Evolutionary conservation across 306 rosid species (phyloP).

Genomic region (Hylodesmum podocarpum): DNA sequence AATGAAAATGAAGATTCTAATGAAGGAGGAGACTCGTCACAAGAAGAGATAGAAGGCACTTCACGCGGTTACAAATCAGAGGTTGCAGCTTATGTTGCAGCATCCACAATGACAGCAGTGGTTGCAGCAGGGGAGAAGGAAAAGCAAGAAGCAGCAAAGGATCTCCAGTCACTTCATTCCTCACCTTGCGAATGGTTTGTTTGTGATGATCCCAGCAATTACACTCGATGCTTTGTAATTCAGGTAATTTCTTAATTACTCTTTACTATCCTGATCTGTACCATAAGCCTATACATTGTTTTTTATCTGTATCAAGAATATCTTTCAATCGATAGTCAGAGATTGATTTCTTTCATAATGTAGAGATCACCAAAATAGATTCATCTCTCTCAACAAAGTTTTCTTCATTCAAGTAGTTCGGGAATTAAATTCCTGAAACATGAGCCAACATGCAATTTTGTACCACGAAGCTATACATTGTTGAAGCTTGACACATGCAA

Average conservation of each 20-base stretch:
- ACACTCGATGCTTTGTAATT: conserved; percentile 81
- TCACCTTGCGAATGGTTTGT: conserved; percentile 97
- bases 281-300: background rate
- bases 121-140: conserved; percentile 87
- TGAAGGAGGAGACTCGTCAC: conserved; percentile 15
- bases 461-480: background rate
- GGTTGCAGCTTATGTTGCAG: conserved; percentile 82
- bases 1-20: conserved; percentile 25
- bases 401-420: no score
- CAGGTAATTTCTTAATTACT: conserved; percentile 55
- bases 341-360: no score
- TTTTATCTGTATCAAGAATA: no score
- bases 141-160: conserved; percentile 77
- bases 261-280: background rate
- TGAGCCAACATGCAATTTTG: no score
- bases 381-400: no score
- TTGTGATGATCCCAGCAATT: conserved; percentile 73
- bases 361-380: no score
- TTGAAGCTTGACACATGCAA: background rate
- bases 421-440: no score
- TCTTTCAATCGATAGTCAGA: no score
- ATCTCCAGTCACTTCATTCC: conserved; percentile 80
- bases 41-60: conserved; percentile 40
- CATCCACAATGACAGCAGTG: conserved; percentile 87
- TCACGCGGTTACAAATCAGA: conserved; percentile 57